A percentile compares a stretch with the other conserved stretches of the same genome.
These are phyloP conservation scores for Paracoccidioides lutzii DNA, from an alignment of 2,329 filamentous ascomycete species.

Conservation along the genomic window DNA sequence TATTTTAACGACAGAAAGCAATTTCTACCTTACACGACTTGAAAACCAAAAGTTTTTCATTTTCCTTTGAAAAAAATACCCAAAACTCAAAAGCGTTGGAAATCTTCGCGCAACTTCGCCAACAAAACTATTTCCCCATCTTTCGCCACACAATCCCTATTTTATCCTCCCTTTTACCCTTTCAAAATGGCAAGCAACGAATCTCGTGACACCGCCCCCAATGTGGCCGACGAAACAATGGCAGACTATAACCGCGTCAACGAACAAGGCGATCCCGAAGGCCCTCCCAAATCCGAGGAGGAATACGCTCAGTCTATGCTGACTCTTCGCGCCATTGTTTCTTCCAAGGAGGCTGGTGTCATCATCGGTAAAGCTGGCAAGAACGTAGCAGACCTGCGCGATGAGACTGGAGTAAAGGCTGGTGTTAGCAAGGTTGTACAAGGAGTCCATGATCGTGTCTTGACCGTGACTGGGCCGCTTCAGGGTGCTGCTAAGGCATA, in stretches of 20 bases:
- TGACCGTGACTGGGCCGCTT: constrained; percentile 85
- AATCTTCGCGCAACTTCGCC: background rate
- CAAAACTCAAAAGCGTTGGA: background rate
- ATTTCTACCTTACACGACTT: constrained; percentile 1
- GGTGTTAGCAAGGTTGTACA: constrained; percentile 98
- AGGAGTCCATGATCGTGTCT: constrained; percentile 89
- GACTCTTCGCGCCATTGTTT: constrained; percentile 92
- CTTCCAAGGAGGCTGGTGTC: constrained; percentile 95
- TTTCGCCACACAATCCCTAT: background rate
- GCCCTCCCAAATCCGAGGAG: constrained; percentile 81
- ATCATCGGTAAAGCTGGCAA: constrained; percentile 98
- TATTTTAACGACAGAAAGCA: background rate
- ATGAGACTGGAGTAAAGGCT: constrained; percentile 95
- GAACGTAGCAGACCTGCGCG: constrained; percentile 91
- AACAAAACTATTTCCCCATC: constrained; percentile 1
- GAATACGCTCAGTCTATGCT: constrained; percentile 89
- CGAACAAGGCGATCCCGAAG: constrained; percentile 57
- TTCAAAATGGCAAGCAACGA: constrained; percentile 49
- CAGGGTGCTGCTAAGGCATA: constrained; percentile 86
- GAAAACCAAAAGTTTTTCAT: background rate
- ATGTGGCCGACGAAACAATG: constrained; percentile 49
- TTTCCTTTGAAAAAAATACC: background rate
- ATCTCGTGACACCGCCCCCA: constrained; percentile 37
- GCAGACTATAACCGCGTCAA: constrained; percentile 53
- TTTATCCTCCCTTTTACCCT: background rate